A percentile compares a stretch with the other conserved stretches of the same genome.
Conservation (phyloP, 495 filamentous ascomycete species). For the Xanthoparmelia taractica region DNA sequence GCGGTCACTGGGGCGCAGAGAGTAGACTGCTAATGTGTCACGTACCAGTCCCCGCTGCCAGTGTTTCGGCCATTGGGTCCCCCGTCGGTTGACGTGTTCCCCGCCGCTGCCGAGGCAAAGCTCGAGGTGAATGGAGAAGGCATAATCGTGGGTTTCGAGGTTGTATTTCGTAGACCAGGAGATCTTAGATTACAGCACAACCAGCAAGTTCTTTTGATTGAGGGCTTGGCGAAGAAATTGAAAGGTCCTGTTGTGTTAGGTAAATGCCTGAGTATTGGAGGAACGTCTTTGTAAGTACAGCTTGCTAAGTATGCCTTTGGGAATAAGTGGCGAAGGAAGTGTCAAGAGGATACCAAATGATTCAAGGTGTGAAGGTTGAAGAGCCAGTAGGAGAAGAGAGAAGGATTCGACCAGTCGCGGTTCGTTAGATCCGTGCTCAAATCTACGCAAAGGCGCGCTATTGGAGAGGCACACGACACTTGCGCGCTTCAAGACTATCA, state of each 20-base stretch:
- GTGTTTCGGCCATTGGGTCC: constrained; percentile 36
- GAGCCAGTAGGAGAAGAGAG: not conserved
- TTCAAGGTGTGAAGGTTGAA: not conserved
- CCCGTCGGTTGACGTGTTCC: constrained; percentile 53
- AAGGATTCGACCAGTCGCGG: not conserved
- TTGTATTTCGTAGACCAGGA: not conserved
- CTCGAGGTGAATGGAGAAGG: constrained; percentile 70
- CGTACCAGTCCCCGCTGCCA: constrained; percentile 50
- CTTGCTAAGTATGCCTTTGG: not conserved
- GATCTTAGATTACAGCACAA: not conserved
- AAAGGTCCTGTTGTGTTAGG: not conserved
- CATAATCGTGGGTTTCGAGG: constrained; percentile 40
- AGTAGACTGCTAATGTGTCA: constrained; percentile 20
- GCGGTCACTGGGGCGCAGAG: not conserved
- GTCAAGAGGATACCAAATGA: not conserved
- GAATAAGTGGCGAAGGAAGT: not conserved
- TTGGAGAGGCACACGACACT: constrained; percentile 13
- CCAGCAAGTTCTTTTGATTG: constrained; percentile 1
- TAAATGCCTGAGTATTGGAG: not conserved
- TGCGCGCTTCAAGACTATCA: constrained; percentile 12
- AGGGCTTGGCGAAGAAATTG: not conserved
- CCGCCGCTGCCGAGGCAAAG: constrained; percentile 77
- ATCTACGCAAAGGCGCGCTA: not conserved
- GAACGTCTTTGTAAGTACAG: not conserved
- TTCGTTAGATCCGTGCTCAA: not conserved